A percentile compares a stretch with the other conserved stretches of the same genome.
phyloP scores from a whole-genome alignment of 2,329 filamentous ascomycete species.

The Arthrocladium fulminans region DNA sequence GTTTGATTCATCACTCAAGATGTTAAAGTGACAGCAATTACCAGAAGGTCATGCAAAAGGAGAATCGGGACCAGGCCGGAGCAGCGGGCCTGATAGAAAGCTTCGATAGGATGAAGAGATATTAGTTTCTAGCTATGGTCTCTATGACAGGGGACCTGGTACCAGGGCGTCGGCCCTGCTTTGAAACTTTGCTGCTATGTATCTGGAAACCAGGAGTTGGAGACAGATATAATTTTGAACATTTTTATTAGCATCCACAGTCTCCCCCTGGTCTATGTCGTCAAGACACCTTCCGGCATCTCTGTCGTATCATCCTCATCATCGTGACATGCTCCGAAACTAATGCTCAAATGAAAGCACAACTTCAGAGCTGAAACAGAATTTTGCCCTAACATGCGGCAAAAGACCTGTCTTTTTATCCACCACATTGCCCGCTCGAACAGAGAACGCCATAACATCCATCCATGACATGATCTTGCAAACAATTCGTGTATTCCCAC shows the following conservation, averaged over 20 bases:
- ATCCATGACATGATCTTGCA: conserved; percentile 4
- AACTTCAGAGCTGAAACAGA: background rate
- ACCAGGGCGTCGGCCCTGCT: too few relatives aligned
- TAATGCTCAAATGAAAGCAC: background rate
- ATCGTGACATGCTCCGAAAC: conserved; percentile 1
- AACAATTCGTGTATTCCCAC: conserved; percentile 3
- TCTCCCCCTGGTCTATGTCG: background rate
- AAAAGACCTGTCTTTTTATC: background rate
- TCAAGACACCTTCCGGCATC: background rate
- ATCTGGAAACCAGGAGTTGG: too few relatives aligned
- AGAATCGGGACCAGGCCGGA: too few relatives aligned
- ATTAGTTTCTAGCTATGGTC: too few relatives aligned
- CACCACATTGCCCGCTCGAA: conserved; percentile 5
- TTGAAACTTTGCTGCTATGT: too few relatives aligned
- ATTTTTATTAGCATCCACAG: conserved; percentile 1
- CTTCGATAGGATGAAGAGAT: too few relatives aligned
- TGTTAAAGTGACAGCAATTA: too few relatives aligned
- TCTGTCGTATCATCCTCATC: conserved; percentile 1
- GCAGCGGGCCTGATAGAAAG: too few relatives aligned
- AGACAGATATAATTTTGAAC: background rate
- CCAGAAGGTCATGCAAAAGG: too few relatives aligned
- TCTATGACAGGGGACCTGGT: too few relatives aligned
- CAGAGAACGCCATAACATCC: conserved; percentile 7
- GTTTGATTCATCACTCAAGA: too few relatives aligned
- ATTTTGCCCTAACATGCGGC: background rate